phyloP scores from a whole-genome alignment of 2,329 filamentous ascomycete species.

The Botryosphaeria dothidea region DNA sequence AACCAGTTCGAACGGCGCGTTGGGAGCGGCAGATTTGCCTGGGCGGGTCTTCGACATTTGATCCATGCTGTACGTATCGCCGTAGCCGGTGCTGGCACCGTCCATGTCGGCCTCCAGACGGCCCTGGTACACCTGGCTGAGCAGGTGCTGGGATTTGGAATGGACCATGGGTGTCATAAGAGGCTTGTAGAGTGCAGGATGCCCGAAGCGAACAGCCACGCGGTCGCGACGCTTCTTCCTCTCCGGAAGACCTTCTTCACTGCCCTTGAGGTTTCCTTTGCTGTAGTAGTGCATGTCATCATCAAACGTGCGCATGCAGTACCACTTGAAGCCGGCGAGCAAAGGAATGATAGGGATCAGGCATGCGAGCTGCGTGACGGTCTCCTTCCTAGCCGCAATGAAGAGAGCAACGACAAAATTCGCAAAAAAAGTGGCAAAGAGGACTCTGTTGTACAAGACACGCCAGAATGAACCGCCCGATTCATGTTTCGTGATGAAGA shows the following conservation, averaged over 20 bases:
- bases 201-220: conserved; percentile 77
- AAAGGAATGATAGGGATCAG: conserved; percentile 76
- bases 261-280: conserved; percentile 44
- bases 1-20: conserved; percentile 79
- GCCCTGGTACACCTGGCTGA: conserved; percentile 84
- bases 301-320: conserved; percentile 76
- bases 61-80: conserved; percentile 78
- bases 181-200: conserved; percentile 85
- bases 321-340: conserved; percentile 81
- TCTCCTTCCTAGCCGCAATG: conserved; percentile 65
- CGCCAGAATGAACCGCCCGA: conserved; percentile 94
- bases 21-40: conserved; percentile 48
- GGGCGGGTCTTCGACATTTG: conserved; percentile 67
- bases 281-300: conserved; percentile 78
- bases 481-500: conserved; percentile 95
- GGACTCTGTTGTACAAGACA: conserved; percentile 85
- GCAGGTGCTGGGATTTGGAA: conserved; percentile 80
- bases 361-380: conserved; percentile 61
- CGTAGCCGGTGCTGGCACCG: conserved; percentile 70
- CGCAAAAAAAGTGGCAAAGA: conserved; percentile 77
- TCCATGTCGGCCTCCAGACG: conserved; percentile 64
- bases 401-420: conserved; percentile 78
- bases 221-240: conserved; percentile 56
- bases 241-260: conserved; percentile 27
- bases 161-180: conserved; percentile 95